These are phyloP conservation scores for Puccinia polysora DNA, from an alignment of 1,284 basidiomycete genomes.

Conservation along the genomic window DNA sequence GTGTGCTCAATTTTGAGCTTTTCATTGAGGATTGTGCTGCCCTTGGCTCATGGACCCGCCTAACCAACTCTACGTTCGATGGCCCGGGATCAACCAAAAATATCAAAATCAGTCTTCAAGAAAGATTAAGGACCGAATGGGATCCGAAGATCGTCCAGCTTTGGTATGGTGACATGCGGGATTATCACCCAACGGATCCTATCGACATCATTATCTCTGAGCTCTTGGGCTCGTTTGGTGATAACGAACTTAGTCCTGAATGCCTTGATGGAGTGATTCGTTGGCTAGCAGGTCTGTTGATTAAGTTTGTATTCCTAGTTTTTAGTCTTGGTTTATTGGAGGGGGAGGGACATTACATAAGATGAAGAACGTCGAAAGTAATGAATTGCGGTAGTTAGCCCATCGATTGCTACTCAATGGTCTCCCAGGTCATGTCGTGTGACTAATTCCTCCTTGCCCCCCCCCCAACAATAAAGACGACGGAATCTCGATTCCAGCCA, in stretches of 20 bases:
- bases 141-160: conserved; percentile 65
- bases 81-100: no score
- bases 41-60: no score
- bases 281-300: conserved; percentile 71
- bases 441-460: no score
- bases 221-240: conserved; percentile 91
- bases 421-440: no score
- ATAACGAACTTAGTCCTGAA: conserved; percentile 97
- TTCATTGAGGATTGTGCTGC: no score
- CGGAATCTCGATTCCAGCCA: conserved; percentile 92
- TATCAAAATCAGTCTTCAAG: conserved; percentile 76
- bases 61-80: no score
- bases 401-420: no score
- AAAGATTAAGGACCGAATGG: conserved; percentile 77
- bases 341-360: no score
- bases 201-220: conserved; percentile 95
- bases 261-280: conserved; percentile 92
- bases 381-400: not conserved
- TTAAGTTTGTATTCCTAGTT: no score
- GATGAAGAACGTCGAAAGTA: not conserved
- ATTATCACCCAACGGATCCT: conserved; percentile 65
- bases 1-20: no score
- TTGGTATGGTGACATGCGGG: conserved; percentile 89
- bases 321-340: no score
- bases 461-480: conserved; percentile 63